Evolutionary conservation across 1,284 basidiomycete genomes (phyloP), one percentile per base, ranked within the genome.

Genomic region (Ceratobasidium sp.): DNA sequence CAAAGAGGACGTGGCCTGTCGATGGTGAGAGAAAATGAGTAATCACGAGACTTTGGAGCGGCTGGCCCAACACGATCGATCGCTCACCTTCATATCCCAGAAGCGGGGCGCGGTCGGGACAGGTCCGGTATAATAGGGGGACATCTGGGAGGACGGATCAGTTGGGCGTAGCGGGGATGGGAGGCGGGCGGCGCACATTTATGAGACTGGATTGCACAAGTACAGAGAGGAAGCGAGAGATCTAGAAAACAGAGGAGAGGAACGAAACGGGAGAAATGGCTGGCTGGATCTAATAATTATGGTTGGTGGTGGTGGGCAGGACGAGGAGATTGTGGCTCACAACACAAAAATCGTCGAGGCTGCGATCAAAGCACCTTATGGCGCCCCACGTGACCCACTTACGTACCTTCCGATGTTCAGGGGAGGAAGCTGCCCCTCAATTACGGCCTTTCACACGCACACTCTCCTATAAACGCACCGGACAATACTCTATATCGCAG

Each of bases 91-190:
- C 69, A 73, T 73, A 13, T 73, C 69, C 69, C 69, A 73, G 22
- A 73, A 73, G 27, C 69, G 69, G 29, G 69, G 69, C 31, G 69
- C 69, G 29, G 69, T 73, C 27, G 69, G 69, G 48, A 73, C 69
- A 43, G 69, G 69, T 14, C 69, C 69, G 54, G 69, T 73, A 73
- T 73, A 73, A 73, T 73, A 73, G 39, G 69, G 69, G 69, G 69
- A 73, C 69, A 73, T 73, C 69, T 73, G 48, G 29, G 9, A 14
- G 13, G 29, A 39, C 16, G 11, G 43, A 43, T 73, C 19, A 73
- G 69, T 43, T 29, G 27, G 22, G 9, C 22, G 22, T 19, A 5
- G 14, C 22, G n/a, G n/a, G 37, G 29, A 66, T 34, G 16, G 49
- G 49, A n/a, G 34, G 3, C 24, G 31, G n/a, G 29, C 22, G 48